Evolutionary conservation across 108 stramenopile species (phyloP).

Genomic region (Aureococcus anophagefferens): DNA sequence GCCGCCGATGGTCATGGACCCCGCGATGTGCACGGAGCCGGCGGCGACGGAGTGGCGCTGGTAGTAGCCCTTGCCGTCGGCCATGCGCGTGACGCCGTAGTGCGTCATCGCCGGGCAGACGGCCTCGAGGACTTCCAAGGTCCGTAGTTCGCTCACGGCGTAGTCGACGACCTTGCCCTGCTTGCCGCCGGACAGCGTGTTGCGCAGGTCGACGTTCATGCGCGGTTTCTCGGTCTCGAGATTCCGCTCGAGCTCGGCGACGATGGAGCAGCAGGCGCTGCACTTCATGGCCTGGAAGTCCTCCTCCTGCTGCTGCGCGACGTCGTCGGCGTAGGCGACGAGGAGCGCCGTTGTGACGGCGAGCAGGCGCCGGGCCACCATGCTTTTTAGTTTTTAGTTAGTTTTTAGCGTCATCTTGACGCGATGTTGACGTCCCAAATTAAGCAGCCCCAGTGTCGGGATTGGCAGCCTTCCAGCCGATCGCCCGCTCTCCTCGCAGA

Average conservation of each 20-base stretch:
- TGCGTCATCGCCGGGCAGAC: slow-evolving; percentile 10
- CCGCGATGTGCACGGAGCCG: slow-evolving; percentile 9
- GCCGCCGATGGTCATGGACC: slow-evolving; percentile 6
- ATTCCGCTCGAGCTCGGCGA: background rate
- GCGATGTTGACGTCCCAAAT: too few species aligned
- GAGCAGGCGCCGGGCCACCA: too few species aligned
- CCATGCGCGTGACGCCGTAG: slow-evolving; percentile 8
- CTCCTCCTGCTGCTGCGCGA: too few species aligned
- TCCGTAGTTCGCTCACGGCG: slow-evolving; percentile 9
- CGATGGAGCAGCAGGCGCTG: background rate
- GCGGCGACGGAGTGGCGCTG: slow-evolving; percentile 10
- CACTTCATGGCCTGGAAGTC: too few species aligned
- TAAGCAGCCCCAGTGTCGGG: too few species aligned
- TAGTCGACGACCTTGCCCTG: slow-evolving; percentile 10
- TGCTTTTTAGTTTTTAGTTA: too few species aligned
- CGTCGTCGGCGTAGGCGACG: too few species aligned
- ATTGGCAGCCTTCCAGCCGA: too few species aligned
- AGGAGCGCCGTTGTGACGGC: too few species aligned
- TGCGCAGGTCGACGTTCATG: slow-evolving; percentile 8
- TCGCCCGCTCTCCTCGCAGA: too few species aligned
- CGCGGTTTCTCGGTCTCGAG: background rate
- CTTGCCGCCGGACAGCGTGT: slow-evolving; percentile 4
- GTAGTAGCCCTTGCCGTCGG: slow-evolving; percentile 4
- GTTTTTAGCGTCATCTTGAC: too few species aligned
- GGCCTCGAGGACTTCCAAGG: slow-evolving; percentile 5